Conservation (phyloP, 1,284 basidiomycete species). For the Tilletia indica region DNA sequence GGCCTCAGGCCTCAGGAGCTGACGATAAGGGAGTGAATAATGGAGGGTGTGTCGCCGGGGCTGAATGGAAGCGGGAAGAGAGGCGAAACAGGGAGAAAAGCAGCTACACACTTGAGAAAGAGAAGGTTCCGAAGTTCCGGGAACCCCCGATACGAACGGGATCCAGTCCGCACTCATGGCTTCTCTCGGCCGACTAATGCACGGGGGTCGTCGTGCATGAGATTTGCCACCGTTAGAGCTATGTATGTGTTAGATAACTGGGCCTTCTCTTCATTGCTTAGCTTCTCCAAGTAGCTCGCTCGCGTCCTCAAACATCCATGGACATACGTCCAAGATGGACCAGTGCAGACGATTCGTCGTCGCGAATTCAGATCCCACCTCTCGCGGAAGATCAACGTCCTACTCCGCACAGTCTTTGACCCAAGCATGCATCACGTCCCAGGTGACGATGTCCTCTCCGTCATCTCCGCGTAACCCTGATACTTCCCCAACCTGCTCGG, state of each 20-base stretch:
- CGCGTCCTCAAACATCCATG: neutral
- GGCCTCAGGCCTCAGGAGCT: too few relatives aligned
- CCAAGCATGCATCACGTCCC: neutral
- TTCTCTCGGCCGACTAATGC: too few relatives aligned
- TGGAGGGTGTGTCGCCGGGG: too few relatives aligned
- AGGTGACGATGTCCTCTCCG: neutral
- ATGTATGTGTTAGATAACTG: neutral
- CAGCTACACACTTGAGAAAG: too few relatives aligned
- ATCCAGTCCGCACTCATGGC: too few relatives aligned
- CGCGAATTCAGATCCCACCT: neutral
- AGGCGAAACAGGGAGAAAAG: too few relatives aligned
- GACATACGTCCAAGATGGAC: constrained; percentile 7
- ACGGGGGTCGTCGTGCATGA: too few relatives aligned
- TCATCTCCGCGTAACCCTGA: neutral
- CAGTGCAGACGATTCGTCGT: neutral
- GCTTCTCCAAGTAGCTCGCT: neutral
- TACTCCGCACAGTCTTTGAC: neutral
- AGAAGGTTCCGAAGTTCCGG: too few relatives aligned
- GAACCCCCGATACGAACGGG: too few relatives aligned
- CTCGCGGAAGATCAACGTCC: neutral
- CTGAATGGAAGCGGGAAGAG: too few relatives aligned
- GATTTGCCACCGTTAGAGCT: too few relatives aligned
- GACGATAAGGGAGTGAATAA: too few relatives aligned
- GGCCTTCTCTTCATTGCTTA: neutral
- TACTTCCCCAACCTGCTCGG: neutral